Percentiles rank a stretch among this genome's conserved stretches.
Evolutionary conservation across 805 yeast species (phyloP).

Genomic region (Saccharomycopsis olivae): DNA sequence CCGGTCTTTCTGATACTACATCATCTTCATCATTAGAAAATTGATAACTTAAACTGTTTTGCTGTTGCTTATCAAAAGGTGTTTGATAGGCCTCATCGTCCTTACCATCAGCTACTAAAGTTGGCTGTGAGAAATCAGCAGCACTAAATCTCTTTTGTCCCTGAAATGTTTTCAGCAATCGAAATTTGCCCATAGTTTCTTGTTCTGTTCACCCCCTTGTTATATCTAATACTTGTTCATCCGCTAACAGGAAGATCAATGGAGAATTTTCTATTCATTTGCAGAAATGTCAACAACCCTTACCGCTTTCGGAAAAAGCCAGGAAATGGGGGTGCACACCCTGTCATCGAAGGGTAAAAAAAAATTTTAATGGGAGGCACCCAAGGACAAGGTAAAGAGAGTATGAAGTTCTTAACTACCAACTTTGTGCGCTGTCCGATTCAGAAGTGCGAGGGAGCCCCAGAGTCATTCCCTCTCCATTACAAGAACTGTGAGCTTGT

Average conservation of each 20-base stretch:
- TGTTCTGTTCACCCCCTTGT: not conserved
- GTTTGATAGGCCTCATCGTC: constrained; percentile 21
- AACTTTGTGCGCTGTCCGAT: constrained; percentile 94
- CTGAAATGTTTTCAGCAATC: constrained; percentile 8
- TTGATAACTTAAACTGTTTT: not conserved
- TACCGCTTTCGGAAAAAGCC: not conserved
- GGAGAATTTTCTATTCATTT: too few species aligned
- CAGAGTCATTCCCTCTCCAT: constrained; percentile 70
- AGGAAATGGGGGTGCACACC: too few species aligned
- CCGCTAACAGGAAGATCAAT: not conserved
- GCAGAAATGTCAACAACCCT: not conserved
- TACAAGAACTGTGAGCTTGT: constrained; percentile 58
- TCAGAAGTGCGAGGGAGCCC: constrained; percentile 63
- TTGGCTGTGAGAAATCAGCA: constrained; percentile 17
- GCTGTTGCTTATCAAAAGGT: constrained; percentile 21
- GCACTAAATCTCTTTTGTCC: not conserved
- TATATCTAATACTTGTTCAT: not conserved
- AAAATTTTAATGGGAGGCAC: too few species aligned
- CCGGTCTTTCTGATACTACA: too few species aligned
- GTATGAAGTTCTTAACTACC: constrained; percentile 90
- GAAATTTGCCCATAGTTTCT: constrained; percentile 3
- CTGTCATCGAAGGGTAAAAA: too few species aligned
- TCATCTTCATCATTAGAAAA: not conserved
- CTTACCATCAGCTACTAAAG: constrained; percentile 16
- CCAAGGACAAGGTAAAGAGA: not conserved